Conservation (phyloP, 148 eudicot genomes). For the Oxyria digyna region DNA sequence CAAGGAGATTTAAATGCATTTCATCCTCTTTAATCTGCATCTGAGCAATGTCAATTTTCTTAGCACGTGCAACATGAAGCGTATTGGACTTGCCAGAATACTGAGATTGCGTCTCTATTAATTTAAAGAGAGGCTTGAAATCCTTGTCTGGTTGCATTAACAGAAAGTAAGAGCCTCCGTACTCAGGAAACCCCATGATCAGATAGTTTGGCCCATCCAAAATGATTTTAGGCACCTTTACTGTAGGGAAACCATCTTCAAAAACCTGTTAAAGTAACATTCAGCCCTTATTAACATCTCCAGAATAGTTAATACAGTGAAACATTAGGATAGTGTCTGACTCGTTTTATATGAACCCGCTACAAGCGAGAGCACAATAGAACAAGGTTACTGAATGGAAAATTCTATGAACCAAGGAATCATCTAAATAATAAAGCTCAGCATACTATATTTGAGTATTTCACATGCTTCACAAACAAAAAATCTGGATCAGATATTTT, state of each 20-base stretch:
- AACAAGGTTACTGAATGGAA: background rate
- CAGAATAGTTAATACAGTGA: background rate
- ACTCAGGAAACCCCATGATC: slow-evolving; percentile 82
- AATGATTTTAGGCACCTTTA: slow-evolving; percentile 54
- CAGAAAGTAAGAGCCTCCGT: slow-evolving; percentile 69
- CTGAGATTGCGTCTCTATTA: slow-evolving; percentile 59
- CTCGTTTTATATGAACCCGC: background rate
- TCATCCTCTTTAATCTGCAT: slow-evolving; percentile 85
- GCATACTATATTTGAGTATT: background rate
- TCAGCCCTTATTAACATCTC: background rate
- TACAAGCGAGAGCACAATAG: background rate
- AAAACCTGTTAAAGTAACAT: slow-evolving; percentile 47
- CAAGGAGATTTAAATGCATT: slow-evolving; percentile 66
- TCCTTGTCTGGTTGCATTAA: slow-evolving; percentile 81
- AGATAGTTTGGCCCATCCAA: slow-evolving; percentile 51
- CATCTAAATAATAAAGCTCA: background rate
- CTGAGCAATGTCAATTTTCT: slow-evolving; percentile 51
- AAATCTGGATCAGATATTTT: background rate
- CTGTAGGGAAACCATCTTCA: slow-evolving; percentile 61
- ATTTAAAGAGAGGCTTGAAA: slow-evolving; percentile 56
- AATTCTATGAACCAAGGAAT: background rate
- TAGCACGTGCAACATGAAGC: slow-evolving; percentile 44
- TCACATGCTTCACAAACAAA: background rate
- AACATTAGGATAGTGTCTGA: background rate
- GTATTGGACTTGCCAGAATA: slow-evolving; percentile 39